phyloP scores from a whole-genome alignment of 1,139 yeast species.

The Kluyveromyces sp. region DNA sequence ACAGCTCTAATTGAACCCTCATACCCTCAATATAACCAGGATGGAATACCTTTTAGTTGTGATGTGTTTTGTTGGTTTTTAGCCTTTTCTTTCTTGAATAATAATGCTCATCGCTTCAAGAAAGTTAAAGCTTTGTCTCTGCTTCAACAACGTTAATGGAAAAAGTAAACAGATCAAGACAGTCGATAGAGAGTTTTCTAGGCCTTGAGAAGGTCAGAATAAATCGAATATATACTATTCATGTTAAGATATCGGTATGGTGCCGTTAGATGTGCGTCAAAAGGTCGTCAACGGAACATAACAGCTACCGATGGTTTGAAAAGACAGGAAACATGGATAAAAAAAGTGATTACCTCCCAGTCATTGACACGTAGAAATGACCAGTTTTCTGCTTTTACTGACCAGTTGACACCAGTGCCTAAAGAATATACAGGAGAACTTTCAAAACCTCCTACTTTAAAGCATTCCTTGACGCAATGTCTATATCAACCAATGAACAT shows the following conservation, averaged over 20 bases:
- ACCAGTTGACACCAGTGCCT: background rate
- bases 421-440: background rate
- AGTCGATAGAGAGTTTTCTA: no score
- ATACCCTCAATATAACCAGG: no score
- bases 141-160: no score
- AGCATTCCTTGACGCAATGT: slow-evolving; percentile 60
- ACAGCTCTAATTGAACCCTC: no score
- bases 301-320: background rate
- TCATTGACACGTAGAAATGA: background rate
- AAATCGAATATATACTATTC: background rate
- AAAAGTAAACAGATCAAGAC: no score
- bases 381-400: background rate
- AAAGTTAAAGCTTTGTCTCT: no score
- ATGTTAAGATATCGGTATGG: background rate
- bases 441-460: slow-evolving; percentile 38
- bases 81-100: no score
- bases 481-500: slow-evolving; percentile 71
- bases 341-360: no score
- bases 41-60: no score
- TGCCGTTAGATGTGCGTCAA: background rate
- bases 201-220: no score
- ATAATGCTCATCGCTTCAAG: no score
- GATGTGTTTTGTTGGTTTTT: no score
- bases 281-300: background rate
- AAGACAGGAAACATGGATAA: background rate